Base-by-base conservation (phyloP, 2,329 filamentous ascomycete species). In the Cercospora berteroae region DNA sequence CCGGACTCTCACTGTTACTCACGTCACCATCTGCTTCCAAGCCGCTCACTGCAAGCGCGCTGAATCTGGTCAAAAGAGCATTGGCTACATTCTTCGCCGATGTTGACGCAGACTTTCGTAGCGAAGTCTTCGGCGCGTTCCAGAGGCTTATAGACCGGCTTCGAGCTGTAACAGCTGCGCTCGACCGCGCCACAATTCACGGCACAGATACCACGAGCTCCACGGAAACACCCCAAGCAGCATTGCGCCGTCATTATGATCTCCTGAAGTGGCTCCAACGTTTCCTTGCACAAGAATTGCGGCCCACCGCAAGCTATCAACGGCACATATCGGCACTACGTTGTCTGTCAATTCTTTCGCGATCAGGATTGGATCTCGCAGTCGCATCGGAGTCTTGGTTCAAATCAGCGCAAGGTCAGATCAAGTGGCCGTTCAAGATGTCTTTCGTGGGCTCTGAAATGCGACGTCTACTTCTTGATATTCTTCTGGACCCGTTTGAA, bases 401-500 rank as follows among this genome's bases (percentile, higher is more conserved):
- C 0, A 87, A 84, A 67, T 79, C 82, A 12, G 85, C 84, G 3
- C 78, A 81, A 29, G 81, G 82, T 36, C 80, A 84, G 63, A 71
- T 80, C 3, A 79, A 78, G 36, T 88, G 86, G 85, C 80, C 81
- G 4, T 82, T 84, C 66, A 75, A 79, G 20, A 66, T 85, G 12
- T 76, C 80, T 2, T 77, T 87, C 4, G 79, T 85, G 18, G 79
- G 77, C 60, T 10, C 58, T 1, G 70, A 71, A 3, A 61, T 90
- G 81, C 79, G 87, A 10, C 84, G 90, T 58, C 82, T 89, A 4
- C 81, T 98, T 6, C 81, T 94, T 13, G 93, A 97, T 77, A 85
- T 97, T 23, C 80, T 96, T 7, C 83, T 96, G 75, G 92, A 99
- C 74, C 92, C 94, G 0, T 99, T 96, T 74, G 95, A 98, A 66